Evolutionary conservation across 257 asterid species (phyloP).

Genomic region (Solanum gandarillasii): DNA sequence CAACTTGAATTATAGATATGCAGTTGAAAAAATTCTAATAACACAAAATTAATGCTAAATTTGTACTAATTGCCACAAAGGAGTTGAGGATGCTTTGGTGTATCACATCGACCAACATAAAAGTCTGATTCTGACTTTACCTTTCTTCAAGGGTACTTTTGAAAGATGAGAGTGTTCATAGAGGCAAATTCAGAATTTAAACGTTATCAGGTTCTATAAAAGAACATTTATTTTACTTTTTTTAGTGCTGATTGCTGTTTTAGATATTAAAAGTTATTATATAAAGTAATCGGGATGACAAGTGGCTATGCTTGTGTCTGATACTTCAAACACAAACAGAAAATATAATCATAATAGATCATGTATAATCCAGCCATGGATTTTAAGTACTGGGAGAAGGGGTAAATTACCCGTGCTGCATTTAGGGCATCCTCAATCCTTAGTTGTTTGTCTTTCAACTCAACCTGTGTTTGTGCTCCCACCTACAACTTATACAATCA

Average conservation of each 20-base stretch:
- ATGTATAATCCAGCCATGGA: background rate
- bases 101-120: background rate
- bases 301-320: background rate
- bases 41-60: background rate
- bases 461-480: constrained; percentile 79
- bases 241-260: background rate
- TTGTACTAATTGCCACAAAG: background rate
- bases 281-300: background rate
- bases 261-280: background rate
- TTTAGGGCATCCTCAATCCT: constrained; percentile 79
- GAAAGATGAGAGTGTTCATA: background rate
- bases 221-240: background rate
- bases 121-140: background rate
- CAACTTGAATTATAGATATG: background rate
- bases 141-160: background rate
- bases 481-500: constrained; percentile 26
- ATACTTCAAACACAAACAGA: background rate
- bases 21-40: background rate
- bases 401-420: constrained; percentile 69
- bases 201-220: background rate
- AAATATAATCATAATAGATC: background rate
- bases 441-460: constrained; percentile 78
- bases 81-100: background rate
- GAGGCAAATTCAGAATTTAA: background rate
- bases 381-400: background rate